These are phyloP conservation scores for Tilletia caries DNA, from an alignment of 1,284 basidiomycete genomes.

Conservation along the genomic window DNA sequence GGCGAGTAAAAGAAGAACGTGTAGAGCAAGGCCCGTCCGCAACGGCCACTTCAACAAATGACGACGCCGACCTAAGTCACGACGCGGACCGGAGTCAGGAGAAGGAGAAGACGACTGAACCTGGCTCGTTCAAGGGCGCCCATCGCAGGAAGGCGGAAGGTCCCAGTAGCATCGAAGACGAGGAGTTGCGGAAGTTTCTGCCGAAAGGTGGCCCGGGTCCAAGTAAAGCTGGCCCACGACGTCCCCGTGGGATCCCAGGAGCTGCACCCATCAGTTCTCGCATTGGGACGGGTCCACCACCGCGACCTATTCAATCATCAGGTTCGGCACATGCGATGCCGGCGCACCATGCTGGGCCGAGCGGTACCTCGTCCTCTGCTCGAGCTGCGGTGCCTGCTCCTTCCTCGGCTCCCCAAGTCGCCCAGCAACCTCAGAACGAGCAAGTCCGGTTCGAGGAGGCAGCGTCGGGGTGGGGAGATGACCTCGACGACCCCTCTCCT, in stretches of 20 bases:
- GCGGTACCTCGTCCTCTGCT: background rate
- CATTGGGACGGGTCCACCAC: background rate
- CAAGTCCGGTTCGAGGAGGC: background rate
- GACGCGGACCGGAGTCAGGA: too few relatives aligned
- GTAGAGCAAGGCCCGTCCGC: too few relatives aligned
- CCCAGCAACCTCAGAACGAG: background rate
- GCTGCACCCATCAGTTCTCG: slow-evolving; percentile 4
- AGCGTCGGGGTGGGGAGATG: background rate
- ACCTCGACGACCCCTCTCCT: too few relatives aligned
- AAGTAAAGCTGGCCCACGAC: background rate
- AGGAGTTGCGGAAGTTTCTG: background rate
- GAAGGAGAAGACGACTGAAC: too few relatives aligned
- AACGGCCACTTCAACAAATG: too few relatives aligned
- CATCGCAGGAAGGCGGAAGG: too few relatives aligned
- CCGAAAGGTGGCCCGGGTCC: background rate
- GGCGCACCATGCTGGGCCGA: too few relatives aligned
- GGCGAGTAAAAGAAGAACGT: too few relatives aligned
- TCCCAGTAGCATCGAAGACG: background rate
- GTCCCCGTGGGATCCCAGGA: background rate
- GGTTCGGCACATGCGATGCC: too few relatives aligned
- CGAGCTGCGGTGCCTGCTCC: background rate
- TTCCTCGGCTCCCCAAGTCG: background rate
- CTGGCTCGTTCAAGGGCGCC: too few relatives aligned
- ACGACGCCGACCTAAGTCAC: too few relatives aligned
- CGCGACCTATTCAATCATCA: background rate